Evolutionary conservation across 169 alveolate genomes (phyloP), one percentile per base, ranked within the genome.

Genomic region (Eimeria zaria): DNA sequence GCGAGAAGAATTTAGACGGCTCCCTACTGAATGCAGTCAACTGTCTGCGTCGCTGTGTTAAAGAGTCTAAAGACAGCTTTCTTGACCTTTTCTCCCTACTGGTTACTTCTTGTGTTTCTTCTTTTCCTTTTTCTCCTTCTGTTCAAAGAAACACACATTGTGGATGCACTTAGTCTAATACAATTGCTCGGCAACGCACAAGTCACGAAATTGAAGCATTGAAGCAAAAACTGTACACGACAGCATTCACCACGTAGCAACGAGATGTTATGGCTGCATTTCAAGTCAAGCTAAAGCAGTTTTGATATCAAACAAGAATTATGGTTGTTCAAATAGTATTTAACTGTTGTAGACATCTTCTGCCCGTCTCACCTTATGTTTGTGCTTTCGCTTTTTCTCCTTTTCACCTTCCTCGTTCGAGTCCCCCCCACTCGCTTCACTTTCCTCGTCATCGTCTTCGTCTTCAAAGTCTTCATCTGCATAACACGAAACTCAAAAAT

Each of bases 341-440:
- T n/a, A n/a, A n/a, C n/a, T n/a, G n/a, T n/a, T n/a, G n/a, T n/a
- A n/a, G n/a, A n/a, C n/a, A n/a, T n/a, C n/a, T n/a, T n/a, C 39
- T 64, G 74, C 74, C 39, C 39, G 41, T 64, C 83, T 33, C 78
- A 90, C 95, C 89, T 90, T 90, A 64, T 90, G 89, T 24, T 74
- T 90, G 76, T 90, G 76, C 78, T 74, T 90, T 33, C 89, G 30
- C 27, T 90, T 90, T 36, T 90, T 74, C 64, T 51, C 30, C 81
- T 90, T 80, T 73, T 95, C 97, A 60, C 71, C 96, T 95, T 91
- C 96, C 30, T 89, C 95, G 39, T 85, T 85, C 22, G 95, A 89
- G 2, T 71, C 89, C 44, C 74, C 74, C 24, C 60, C 96, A 69
- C 96, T 91, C 20, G 71, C 96, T 36, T 91, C 90, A 71, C 88